Conservation (phyloP, 2,329 filamentous ascomycete genomes). For the Thielaviopsis ethacetica region DNA sequence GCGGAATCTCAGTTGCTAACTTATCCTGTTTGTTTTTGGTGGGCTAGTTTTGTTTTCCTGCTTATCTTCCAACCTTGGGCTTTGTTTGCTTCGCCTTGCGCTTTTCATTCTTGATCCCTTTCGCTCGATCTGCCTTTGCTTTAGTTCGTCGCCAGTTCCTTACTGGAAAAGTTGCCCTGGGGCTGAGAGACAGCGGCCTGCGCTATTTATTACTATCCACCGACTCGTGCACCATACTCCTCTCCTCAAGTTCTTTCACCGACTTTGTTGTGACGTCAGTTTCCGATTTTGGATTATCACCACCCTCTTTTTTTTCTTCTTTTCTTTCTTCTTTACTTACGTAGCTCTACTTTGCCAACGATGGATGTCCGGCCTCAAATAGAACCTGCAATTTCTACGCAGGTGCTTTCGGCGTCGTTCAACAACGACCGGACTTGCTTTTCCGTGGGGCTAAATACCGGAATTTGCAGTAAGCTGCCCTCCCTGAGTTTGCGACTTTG, state of each 20-base stretch:
- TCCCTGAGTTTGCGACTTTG: background rate
- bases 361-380: slow-evolving; percentile 90
- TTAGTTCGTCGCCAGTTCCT: background rate
- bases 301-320: background rate
- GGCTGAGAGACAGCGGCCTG: background rate
- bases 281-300: background rate
- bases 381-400: slow-evolving; percentile 56
- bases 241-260: background rate
- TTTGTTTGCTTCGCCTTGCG: background rate
- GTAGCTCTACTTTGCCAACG: slow-evolving; percentile 13
- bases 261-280: background rate
- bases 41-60: background rate
- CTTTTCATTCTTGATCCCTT: background rate
- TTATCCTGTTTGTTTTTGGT: background rate
- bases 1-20: background rate
- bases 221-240: background rate
- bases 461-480: slow-evolving; percentile 55
- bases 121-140: background rate
- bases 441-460: slow-evolving; percentile 69
- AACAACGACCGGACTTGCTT: slow-evolving; percentile 78
- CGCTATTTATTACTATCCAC: background rate
- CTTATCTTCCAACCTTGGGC: background rate
- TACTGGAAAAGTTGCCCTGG: background rate
- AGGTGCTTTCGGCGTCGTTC: slow-evolving; percentile 70
- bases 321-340: background rate